These are phyloP conservation scores for Xylona heveae DNA, from an alignment of 495 filamentous ascomycete species.

Conservation along the genomic window DNA sequence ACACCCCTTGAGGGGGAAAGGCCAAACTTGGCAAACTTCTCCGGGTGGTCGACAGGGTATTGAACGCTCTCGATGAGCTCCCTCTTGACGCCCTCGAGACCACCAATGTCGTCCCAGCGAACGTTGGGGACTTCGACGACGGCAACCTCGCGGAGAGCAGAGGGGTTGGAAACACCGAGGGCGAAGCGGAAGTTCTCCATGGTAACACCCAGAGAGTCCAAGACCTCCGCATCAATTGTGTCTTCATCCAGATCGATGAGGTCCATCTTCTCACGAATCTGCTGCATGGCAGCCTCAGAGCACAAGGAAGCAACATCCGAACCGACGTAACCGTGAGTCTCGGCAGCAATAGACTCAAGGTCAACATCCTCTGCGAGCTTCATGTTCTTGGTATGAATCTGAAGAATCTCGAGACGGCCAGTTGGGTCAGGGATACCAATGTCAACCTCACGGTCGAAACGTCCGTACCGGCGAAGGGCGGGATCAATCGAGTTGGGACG, in stretches of 20 bases:
- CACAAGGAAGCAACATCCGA: conserved; percentile 98
- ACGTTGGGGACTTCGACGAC: conserved; percentile 98
- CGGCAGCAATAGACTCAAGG: conserved; percentile 85
- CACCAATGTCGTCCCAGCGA: conserved; percentile 98
- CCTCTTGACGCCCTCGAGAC: conserved; percentile 93
- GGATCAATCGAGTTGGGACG: conserved; percentile 95
- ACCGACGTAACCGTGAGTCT: conserved; percentile 98
- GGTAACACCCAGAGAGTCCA: conserved; percentile 93
- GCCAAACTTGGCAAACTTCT: conserved; percentile 99
- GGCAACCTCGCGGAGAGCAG: conserved; percentile 93
- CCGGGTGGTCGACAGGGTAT: conserved; percentile 96
- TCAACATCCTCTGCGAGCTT: conserved; percentile 95
- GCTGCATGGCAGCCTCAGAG: conserved; percentile 98
- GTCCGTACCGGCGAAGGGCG: conserved; percentile 88
- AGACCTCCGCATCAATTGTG: conserved; percentile 94
- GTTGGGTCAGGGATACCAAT: conserved; percentile 96
- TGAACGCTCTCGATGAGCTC: conserved; percentile 98
- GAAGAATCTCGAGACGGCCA: conserved; percentile 93
- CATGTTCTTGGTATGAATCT: conserved; percentile 99
- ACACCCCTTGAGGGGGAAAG: conserved; percentile 96
- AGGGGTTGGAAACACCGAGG: conserved; percentile 93
- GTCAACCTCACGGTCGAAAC: conserved; percentile 96
- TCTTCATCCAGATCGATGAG: conserved; percentile 98
- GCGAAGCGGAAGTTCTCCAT: conserved; percentile 99
- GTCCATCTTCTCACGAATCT: conserved; percentile 99